Percentiles rank a stretch among this genome's conserved stretches.
These are phyloP conservation scores for Ustilago crameri DNA, from an alignment of 1,284 basidiomycete genomes.

Conservation along the genomic window DNA sequence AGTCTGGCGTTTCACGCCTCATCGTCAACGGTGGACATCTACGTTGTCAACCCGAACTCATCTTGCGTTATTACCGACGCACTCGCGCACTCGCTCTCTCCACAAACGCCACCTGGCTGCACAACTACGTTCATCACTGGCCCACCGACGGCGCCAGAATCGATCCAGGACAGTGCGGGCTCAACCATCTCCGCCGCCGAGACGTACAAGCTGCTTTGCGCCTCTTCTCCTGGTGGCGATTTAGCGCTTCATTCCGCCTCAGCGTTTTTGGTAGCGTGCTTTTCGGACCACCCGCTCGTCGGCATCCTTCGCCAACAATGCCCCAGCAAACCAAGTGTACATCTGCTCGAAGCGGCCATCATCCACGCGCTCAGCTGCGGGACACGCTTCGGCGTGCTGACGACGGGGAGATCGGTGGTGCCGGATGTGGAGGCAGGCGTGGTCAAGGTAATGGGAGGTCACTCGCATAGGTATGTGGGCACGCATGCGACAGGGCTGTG, in stretches of 20 bases:
- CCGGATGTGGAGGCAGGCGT: conserved; percentile 53
- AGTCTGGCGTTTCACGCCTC: not conserved
- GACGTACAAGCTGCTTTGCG: conserved; percentile 15
- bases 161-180: conserved; percentile 39
- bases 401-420: conserved; percentile 44
- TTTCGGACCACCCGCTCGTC: conserved; percentile 55
- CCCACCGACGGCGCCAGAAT: conserved; percentile 27
- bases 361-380: conserved; percentile 23
- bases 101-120: conserved; percentile 13
- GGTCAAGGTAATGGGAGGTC: conserved; percentile 36
- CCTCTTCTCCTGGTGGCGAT: not conserved
- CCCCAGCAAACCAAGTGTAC: conserved; percentile 30
- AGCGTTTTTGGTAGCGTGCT: conserved; percentile 54
- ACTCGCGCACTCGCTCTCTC: conserved; percentile 6
- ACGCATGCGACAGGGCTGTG: conserved; percentile 48
- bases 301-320: conserved; percentile 30
- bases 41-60: conserved; percentile 41
- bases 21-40: conserved; percentile 8
- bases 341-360: conserved; percentile 52
- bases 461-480: conserved; percentile 46
- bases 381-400: conserved; percentile 49
- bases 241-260: conserved; percentile 9
- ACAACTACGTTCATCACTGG: conserved; percentile 27
- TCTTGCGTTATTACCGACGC: conserved; percentile 25
- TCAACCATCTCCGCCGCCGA: conserved; percentile 45